A percentile compares a stretch with the other conserved stretches of the same genome.
Conservation (phyloP, 75 land plant species). For the Isoetes taiwanensis region DNA sequence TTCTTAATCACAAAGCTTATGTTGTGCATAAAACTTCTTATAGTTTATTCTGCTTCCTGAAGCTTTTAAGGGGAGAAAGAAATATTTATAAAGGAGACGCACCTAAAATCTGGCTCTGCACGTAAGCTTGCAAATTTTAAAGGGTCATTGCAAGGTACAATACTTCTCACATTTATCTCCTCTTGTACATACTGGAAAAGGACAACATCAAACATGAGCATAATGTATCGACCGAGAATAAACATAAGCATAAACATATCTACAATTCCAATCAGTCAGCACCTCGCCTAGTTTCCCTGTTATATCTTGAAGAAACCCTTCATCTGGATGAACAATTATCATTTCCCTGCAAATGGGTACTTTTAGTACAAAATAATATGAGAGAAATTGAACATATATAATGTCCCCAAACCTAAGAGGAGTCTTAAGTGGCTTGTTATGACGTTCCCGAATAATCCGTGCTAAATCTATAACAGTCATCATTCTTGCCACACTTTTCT, state of each 20-base stretch:
- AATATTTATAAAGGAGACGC: no score
- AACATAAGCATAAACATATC: no score
- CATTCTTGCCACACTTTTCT: slow-evolving; percentile 91
- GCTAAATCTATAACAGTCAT: slow-evolving; percentile 96
- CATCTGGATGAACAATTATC: slow-evolving; percentile 92
- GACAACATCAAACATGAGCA: neutral
- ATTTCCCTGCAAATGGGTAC: slow-evolving; percentile 62
- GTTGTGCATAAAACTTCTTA: no score
- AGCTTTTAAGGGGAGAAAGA: no score
- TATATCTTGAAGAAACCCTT: slow-evolving; percentile 72
- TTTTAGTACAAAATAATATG: no score
- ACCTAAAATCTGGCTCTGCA: slow-evolving; percentile 98
- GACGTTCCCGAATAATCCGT: slow-evolving; percentile 91
- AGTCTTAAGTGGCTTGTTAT: slow-evolving; percentile 83
- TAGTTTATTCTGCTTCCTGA: no score
- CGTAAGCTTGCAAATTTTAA: slow-evolving; percentile 70
- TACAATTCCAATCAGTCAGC: neutral
- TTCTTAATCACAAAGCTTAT: no score
- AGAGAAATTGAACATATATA: no score
- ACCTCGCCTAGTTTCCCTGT: slow-evolving; percentile 77
- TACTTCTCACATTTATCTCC: slow-evolving; percentile 62
- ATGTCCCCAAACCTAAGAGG: slow-evolving; percentile 58
- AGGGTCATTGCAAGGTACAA: slow-evolving; percentile 70
- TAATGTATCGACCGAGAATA: no score
- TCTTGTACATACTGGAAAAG: slow-evolving; percentile 71